Evolutionary conservation across 2,329 filamentous ascomycete species (phyloP).

Genomic region (Xylariaceae sp.): DNA sequence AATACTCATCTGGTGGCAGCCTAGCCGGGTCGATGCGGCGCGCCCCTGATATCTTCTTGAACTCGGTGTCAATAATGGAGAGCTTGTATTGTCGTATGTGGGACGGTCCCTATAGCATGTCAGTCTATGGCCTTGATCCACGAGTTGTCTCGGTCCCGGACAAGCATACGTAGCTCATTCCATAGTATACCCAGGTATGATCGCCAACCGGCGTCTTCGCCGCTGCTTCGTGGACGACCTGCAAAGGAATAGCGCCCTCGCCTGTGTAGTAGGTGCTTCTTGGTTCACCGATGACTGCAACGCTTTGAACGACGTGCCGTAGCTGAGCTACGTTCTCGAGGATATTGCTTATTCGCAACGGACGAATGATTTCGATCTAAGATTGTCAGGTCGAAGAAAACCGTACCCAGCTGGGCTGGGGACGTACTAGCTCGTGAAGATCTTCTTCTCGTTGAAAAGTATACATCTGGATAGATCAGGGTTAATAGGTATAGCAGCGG

Average conservation of each 20-base stretch:
- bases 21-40: slow-evolving; percentile 34
- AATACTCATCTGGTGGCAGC: slow-evolving; percentile 32
- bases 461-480: slow-evolving; percentile 37
- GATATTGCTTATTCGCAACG: slow-evolving; percentile 38
- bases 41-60: slow-evolving; percentile 31
- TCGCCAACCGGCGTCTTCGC: slow-evolving; percentile 32
- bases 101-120: no score
- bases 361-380: slow-evolving; percentile 46
- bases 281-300: slow-evolving; percentile 36
- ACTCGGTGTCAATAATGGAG: slow-evolving; percentile 33
- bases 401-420: not conserved
- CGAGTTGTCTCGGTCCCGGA: no score
- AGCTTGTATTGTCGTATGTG: slow-evolving; percentile 35
- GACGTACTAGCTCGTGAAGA: slow-evolving; percentile 39
- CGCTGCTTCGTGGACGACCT: slow-evolving; percentile 32
- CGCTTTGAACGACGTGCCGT: slow-evolving; percentile 34
- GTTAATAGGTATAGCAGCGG: slow-evolving; percentile 6
- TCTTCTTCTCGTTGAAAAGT: slow-evolving; percentile 49
- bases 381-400: not conserved
- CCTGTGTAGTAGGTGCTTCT: slow-evolving; percentile 33
- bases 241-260: slow-evolving; percentile 32
- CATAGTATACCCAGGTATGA: slow-evolving; percentile 36
- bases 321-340: slow-evolving; percentile 39
- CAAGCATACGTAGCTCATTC: slow-evolving; percentile 35
- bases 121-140: no score